Conservation (phyloP, 768 basidiomycete species). For the Phaeolepiota aurea region DNA sequence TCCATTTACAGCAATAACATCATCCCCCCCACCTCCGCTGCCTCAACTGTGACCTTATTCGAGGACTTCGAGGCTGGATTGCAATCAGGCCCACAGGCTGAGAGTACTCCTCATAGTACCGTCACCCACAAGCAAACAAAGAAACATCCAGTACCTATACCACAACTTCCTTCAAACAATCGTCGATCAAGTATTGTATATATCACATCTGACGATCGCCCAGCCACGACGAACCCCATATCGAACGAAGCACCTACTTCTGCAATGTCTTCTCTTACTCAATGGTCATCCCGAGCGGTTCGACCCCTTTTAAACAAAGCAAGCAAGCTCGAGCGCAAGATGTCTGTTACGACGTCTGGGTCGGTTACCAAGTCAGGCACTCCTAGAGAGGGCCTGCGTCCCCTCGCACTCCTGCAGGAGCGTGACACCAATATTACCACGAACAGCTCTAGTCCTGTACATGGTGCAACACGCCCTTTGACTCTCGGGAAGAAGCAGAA, state of each 20-base stretch:
- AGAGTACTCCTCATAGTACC: conserved; percentile 58
- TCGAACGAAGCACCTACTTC: conserved; percentile 19
- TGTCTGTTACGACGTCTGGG: conserved; percentile 17
- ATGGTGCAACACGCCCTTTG: conserved; percentile 43
- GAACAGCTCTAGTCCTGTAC: conserved; percentile 10
- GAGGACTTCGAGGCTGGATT: conserved; percentile 41
- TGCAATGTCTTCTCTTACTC: conserved; percentile 28
- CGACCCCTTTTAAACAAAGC: conserved; percentile 46
- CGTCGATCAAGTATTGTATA: conserved; percentile 59
- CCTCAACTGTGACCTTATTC: conserved; percentile 55
- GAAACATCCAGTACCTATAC: conserved; percentile 23
- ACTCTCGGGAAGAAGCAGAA: conserved; percentile 49
- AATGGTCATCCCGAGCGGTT: conserved; percentile 43
- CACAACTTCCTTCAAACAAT: conserved; percentile 15
- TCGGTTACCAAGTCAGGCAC: conserved; percentile 25
- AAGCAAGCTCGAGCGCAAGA: conserved; percentile 38
- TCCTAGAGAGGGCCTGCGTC: conserved; percentile 44
- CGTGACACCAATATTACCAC: conserved; percentile 33
- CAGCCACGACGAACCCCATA: conserved; percentile 13
- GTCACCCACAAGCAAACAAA: conserved; percentile 24
- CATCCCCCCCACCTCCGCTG: conserved; percentile 39
- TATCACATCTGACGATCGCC: conserved; percentile 48
- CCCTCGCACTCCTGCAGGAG: conserved; percentile 55
- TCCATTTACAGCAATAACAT: conserved; percentile 34
- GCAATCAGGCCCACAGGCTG: conserved; percentile 39